Conservation (phyloP, 2,329 filamentous ascomycete genomes). For the Exophiala sp. region DNA sequence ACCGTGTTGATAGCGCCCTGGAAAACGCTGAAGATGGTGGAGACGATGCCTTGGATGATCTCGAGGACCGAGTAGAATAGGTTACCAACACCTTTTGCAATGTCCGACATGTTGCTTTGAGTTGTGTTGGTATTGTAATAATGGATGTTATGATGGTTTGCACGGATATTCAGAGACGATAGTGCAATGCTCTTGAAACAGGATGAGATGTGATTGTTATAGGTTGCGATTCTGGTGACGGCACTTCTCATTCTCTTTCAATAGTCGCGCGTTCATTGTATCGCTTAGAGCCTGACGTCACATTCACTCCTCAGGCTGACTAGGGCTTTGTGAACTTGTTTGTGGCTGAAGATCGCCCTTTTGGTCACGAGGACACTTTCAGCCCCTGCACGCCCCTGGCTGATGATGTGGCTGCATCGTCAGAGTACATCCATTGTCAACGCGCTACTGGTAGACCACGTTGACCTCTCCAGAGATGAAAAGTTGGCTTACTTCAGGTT, state of each 20-base stretch:
- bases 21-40: constrained; percentile 12
- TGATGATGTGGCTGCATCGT: constrained; percentile 10
- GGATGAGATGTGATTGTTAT: neutral
- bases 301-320: neutral
- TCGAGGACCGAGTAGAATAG: constrained; percentile 19
- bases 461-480: too few relatives aligned
- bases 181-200: too few relatives aligned
- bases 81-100: constrained; percentile 18
- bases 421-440: neutral
- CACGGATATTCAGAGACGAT: too few relatives aligned
- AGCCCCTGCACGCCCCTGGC: neutral
- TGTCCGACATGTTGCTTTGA: constrained; percentile 19
- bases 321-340: constrained; percentile 17
- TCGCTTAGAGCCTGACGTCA: constrained; percentile 15
- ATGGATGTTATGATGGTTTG: neutral
- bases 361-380: constrained; percentile 11
- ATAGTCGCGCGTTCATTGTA: too few relatives aligned
- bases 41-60: constrained; percentile 22
- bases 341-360: constrained; percentile 11
- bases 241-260: neutral
- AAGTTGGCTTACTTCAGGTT: neutral
- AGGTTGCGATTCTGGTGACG: neutral
- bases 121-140: neutral
- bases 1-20: constrained; percentile 20
- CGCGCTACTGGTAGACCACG: too few relatives aligned